Evolutionary conservation across 345 rosid species (phyloP), one percentile per base, ranked within the genome.

Genomic region (Populus deltoides): DNA sequence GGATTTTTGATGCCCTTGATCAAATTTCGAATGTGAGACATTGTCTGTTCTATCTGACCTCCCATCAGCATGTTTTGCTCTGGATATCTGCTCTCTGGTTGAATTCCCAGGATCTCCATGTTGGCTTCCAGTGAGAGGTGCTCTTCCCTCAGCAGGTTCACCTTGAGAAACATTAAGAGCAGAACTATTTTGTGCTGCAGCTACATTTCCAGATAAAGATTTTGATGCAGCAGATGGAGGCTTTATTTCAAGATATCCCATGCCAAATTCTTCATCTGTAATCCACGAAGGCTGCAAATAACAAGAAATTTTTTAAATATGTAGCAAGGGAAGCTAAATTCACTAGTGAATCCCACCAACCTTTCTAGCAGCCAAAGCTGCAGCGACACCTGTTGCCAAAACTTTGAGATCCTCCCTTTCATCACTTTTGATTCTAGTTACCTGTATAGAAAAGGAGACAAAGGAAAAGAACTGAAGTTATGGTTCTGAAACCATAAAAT

Each of bases 401-500:
- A 94, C 99, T 86, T 97, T 97, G 72, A 97, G 99, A 87, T 97
- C 99, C 86, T 97, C 99, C 83, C 98, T 89, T 80, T 97, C 99
- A 72, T 97, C 98, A 78, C 87, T 87, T 86, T 91, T 97, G 55
- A 97, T 94, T 87, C 94, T 94, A 53, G 96, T 90, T 31, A 97
- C 98, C 99, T 97, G 85, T 24, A 76, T 29, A 38, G 36, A 55
- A 31, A 79, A 38, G 63, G 51, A 49, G 70, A 68, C 57, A 79
- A 78, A 67, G 62, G 47, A 43, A 43, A 43, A 62, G 15, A 66
- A 63, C 33, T 49, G 22, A 41, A 67, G 79, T 43, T 71, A 72
- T 57, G 80, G 49, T 27, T 47, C 20, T 45, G 77, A 15, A 85
- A 79, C 27, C 63, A 53, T 63, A 36, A 72, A 67, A 71, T 66